These are phyloP conservation scores for Syzygium syzygioides DNA, from an alignment of 441 rosid species.

Conservation along the genomic window DNA sequence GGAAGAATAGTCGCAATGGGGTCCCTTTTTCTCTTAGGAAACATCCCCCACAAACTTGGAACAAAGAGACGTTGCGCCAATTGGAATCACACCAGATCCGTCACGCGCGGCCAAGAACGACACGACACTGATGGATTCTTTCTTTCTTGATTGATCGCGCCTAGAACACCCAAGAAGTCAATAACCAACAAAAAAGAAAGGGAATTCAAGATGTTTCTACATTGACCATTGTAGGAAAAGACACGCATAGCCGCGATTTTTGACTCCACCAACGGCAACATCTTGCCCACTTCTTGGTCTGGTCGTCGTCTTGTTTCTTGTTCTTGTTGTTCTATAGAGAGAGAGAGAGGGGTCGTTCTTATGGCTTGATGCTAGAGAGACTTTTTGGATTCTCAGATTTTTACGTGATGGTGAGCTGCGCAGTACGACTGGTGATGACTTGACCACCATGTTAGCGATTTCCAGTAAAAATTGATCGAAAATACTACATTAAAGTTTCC, in stretches of 20 bases:
- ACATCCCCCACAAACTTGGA: neutral
- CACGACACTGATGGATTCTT: neutral
- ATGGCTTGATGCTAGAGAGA: neutral
- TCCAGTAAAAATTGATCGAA: neutral
- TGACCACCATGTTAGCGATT: rapidly evolving
- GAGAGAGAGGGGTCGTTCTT: neutral
- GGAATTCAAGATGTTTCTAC: neutral
- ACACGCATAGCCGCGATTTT: neutral
- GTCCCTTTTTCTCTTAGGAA: neutral
- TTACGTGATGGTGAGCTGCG: neutral
- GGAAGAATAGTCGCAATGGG: neutral
- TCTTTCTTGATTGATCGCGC: neutral
- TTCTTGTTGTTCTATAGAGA: neutral
- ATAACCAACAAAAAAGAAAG: neutral
- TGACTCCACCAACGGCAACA: neutral
- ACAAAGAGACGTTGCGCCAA: neutral
- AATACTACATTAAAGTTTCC: neutral
- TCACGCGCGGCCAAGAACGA: neutral
- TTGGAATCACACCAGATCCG: neutral
- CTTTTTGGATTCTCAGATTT: neutral
- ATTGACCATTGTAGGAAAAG: neutral
- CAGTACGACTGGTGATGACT: neutral
- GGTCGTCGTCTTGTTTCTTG: neutral
- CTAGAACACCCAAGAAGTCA: neutral
- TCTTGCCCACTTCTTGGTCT: neutral